These are phyloP conservation scores for Pyricularia grisea DNA, from an alignment of 2,329 filamentous ascomycete genomes.

Conservation along the genomic window DNA sequence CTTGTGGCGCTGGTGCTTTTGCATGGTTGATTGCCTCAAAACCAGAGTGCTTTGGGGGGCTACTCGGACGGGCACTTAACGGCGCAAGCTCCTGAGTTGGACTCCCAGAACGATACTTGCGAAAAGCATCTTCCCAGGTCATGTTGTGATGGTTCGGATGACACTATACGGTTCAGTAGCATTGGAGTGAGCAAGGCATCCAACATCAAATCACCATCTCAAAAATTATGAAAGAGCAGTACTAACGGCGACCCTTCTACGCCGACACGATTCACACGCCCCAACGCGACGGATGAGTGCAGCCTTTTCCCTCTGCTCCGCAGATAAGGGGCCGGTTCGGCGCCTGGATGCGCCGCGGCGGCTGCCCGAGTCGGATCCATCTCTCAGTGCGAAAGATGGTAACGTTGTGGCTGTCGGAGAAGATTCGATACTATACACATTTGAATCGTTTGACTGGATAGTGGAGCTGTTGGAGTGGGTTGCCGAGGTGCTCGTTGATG, in stretches of 20 bases:
- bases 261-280: constrained; percentile 45
- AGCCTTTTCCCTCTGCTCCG: constrained; percentile 48
- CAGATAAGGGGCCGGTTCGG: constrained; percentile 48
- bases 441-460: constrained; percentile 34
- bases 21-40: constrained; percentile 28
- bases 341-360: constrained; percentile 46
- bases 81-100: constrained; percentile 41
- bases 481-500: constrained; percentile 42
- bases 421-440: constrained; percentile 42
- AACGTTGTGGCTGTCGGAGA: constrained; percentile 37
- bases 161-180: constrained; percentile 30
- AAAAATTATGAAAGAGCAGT: constrained; percentile 6
- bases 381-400: constrained; percentile 45
- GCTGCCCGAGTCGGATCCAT: constrained; percentile 43
- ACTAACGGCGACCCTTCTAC: constrained; percentile 50
- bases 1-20: constrained; percentile 27
- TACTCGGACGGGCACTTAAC: constrained; percentile 26
- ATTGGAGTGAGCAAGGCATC: neutral
- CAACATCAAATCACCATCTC: neutral
- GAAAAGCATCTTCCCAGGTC: constrained; percentile 50
- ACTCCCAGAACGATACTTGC: constrained; percentile 44
- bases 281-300: constrained; percentile 51
- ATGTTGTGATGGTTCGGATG: constrained; percentile 51
- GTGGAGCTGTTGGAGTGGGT: constrained; percentile 30
- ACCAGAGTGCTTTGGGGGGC: constrained; percentile 26